phyloP scores from a whole-genome alignment of 1,284 basidiomycete species.

The Malassezia pachydermatis region DNA sequence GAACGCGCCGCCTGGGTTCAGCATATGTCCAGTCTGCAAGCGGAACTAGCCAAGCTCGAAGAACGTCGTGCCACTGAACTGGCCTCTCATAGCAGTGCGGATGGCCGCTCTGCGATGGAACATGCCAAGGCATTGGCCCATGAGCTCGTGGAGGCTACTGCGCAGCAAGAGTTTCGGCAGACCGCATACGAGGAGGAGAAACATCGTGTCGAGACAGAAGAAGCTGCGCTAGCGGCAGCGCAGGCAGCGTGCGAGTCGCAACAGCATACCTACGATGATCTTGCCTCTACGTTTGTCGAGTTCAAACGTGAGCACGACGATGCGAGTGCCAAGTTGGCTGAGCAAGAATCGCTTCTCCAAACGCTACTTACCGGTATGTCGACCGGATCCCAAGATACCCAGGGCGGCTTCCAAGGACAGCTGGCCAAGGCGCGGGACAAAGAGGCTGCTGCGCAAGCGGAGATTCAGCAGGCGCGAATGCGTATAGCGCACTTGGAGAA shows the following conservation, averaged over 20 bases:
- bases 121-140: constrained; percentile 70
- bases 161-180: constrained; percentile 74
- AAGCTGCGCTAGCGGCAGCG: constrained; percentile 51
- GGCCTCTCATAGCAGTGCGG: constrained; percentile 17
- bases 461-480: constrained; percentile 72
- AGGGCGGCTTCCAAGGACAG: constrained; percentile 89
- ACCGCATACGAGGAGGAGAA: constrained; percentile 71
- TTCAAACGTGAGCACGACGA: constrained; percentile 59
- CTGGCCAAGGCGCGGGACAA: constrained; percentile 75
- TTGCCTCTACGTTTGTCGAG: constrained; percentile 25
- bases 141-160: constrained; percentile 72
- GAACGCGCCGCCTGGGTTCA: constrained; percentile 43
- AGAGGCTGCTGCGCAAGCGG: constrained; percentile 65
- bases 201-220: constrained; percentile 56
- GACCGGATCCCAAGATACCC: constrained; percentile 55
- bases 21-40: constrained; percentile 50
- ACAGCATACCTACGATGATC: constrained; percentile 18
- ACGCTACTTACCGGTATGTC: constrained; percentile 85
- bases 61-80: constrained; percentile 55
- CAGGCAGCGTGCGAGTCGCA: constrained; percentile 51
- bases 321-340: constrained; percentile 60
- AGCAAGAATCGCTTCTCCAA: constrained; percentile 85
- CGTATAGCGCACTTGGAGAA: constrained; percentile 69
- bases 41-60: constrained; percentile 51
- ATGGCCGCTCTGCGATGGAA: constrained; percentile 62